These are phyloP conservation scores for Leishmania tarentolae DNA, from an alignment of 208 protist species.

Conservation along the genomic window DNA sequence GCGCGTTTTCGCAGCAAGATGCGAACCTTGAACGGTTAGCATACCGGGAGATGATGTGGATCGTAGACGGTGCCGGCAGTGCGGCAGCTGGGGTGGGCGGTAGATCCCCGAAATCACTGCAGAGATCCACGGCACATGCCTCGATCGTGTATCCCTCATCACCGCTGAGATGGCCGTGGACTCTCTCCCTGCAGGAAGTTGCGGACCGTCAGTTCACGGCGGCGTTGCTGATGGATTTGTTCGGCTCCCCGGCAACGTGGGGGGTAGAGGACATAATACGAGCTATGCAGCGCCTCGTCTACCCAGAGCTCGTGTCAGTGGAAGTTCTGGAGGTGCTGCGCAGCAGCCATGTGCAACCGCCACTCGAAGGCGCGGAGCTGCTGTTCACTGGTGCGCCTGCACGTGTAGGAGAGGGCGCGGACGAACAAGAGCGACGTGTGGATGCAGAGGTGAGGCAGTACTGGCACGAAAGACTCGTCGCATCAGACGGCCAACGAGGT, in stretches of 20 bases:
- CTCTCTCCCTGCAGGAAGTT: conserved; percentile 5
- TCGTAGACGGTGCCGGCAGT: conserved; percentile 4
- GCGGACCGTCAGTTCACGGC: conserved; percentile 15
- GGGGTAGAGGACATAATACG: conserved; percentile 6
- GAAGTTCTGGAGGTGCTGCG: conserved; percentile 16
- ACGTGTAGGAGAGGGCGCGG: neutral
- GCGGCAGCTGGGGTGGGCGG: neutral
- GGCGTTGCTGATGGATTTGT: conserved; percentile 9
- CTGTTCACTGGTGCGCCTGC: neutral
- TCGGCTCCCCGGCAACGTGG: conserved; percentile 10
- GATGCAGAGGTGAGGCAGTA: neutral
- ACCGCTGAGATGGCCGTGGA: neutral
- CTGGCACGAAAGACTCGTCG: conserved; percentile 21
- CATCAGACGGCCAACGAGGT: neutral
- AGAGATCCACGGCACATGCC: neutral
- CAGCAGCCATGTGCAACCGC: conserved; percentile 11
- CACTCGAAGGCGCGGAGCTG: conserved; percentile 23
- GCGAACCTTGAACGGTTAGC: conserved; percentile 18
- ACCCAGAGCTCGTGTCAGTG: conserved; percentile 10
- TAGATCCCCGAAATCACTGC: neutral
- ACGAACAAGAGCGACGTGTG: neutral
- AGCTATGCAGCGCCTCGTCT: conserved; percentile 15
- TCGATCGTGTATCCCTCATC: conserved; percentile 1
- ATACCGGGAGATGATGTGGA: conserved; percentile 15
- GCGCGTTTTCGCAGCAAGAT: conserved; percentile 26